Evolutionary conservation across 495 filamentous ascomycete genomes (phyloP), one percentile per base, ranked within the genome.

Genomic region (Aspergillus homomorphus): DNA sequence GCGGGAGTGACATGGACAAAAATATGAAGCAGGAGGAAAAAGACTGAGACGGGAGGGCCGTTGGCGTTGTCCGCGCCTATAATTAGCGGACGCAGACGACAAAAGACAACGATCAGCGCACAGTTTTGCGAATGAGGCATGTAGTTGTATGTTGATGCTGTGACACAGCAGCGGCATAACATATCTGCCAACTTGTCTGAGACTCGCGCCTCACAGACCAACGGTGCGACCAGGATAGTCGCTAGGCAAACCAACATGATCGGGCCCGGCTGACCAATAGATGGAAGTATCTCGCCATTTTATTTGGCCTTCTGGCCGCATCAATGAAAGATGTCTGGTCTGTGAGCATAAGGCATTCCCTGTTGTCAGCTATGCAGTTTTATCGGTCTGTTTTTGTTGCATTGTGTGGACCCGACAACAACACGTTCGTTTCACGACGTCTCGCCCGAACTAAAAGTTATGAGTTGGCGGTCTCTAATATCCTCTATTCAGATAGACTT

Each of bases 81-180:
- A 51, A 30, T 51, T 51, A 51, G 48, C 18, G 48, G 30, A 1
- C 14, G 23, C 8, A 10, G 23, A 28, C 24, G 19, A 46, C 45
- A 33, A 51, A 48, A 12, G 48, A 30, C 24, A 28, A 4, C 48
- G 23, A n/a, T 8, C 23, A 24, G 23, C 24, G 16, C 15, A 28
- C 24, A 51, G 19, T 18, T 15, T 18, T 51, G 19, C 48, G 3
- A 30, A 51, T 18, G 28, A 28, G 48, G 48, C 24, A 16, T 28
- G 48, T 23, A 28, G 23, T 28, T 28, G 24, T 51, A 51, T 30
- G 18, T 14, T 28, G 5, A 28, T 30, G 15, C 48, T 30, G 48
- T 51, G 48, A 51, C 48, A 51, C 48, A 51, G 48, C 48, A 51
- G 48, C n/a, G n/a, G n/a, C 48, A 51, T 51, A 51, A 51, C 48